A percentile compares a stretch with the other conserved stretches of the same genome.
Conservation (phyloP, 2,329 filamentous ascomycete species). For the Stemphylium vesicarium region DNA sequence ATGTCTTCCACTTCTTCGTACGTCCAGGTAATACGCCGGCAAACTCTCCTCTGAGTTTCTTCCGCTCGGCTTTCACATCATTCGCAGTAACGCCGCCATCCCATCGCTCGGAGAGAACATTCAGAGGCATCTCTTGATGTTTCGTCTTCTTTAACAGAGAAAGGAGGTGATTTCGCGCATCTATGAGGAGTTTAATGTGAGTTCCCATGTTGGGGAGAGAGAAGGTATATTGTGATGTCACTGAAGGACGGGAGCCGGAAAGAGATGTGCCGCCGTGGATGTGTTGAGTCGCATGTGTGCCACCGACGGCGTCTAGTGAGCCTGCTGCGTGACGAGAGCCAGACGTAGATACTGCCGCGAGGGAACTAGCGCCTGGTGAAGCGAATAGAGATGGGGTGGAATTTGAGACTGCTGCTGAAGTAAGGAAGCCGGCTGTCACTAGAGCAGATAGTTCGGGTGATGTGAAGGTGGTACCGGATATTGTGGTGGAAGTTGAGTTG, state of each 20-base stretch:
- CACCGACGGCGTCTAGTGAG: slow-evolving; percentile 71
- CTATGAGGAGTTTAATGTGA: slow-evolving; percentile 69
- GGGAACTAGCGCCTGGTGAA: slow-evolving; percentile 49
- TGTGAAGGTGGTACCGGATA: slow-evolving; percentile 52
- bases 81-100: slow-evolving; percentile 66
- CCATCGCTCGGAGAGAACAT: slow-evolving; percentile 70
- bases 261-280: slow-evolving; percentile 66
- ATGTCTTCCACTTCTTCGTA: slow-evolving; percentile 73
- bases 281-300: slow-evolving; percentile 68
- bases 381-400: slow-evolving; percentile 50
- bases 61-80: slow-evolving; percentile 55
- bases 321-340: slow-evolving; percentile 70
- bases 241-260: slow-evolving; percentile 20
- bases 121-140: slow-evolving; percentile 68
- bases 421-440: slow-evolving; percentile 71
- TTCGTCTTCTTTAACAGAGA: slow-evolving; percentile 64
- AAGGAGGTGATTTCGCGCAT: slow-evolving; percentile 67
- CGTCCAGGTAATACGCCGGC: slow-evolving; percentile 64
- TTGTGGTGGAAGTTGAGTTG: slow-evolving; percentile 57
- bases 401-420: slow-evolving; percentile 47
- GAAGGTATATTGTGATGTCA: slow-evolving; percentile 55
- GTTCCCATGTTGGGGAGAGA: slow-evolving; percentile 71
- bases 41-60: slow-evolving; percentile 63
- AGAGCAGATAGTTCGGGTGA: slow-evolving; percentile 62
- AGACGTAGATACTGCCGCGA: slow-evolving; percentile 67